These are phyloP conservation scores for Podosphaera fusca DNA, from an alignment of 2,329 filamentous ascomycete species.

Conservation along the genomic window DNA sequence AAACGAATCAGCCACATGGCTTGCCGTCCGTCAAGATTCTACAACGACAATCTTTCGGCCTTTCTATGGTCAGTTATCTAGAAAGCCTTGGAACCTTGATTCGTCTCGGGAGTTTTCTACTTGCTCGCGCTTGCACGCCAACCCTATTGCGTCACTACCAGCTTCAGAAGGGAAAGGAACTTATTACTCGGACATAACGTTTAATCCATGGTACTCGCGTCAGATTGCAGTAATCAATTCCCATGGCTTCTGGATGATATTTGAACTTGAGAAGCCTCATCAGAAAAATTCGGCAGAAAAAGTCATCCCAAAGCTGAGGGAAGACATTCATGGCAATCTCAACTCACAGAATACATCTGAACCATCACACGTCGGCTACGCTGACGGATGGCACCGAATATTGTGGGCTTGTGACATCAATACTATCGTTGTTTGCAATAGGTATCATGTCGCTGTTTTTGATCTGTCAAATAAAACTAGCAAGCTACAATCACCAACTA, in stretches of 20 bases:
- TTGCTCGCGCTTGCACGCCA: constrained; percentile 30
- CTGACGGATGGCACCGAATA: constrained; percentile 25
- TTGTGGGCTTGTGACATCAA: constrained; percentile 24
- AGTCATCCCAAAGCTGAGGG: constrained; percentile 8
- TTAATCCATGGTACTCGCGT: constrained; percentile 36
- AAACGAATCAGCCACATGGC: constrained; percentile 17
- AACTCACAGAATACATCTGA: constrained; percentile 1
- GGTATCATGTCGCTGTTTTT: constrained; percentile 15
- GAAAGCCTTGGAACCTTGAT: constrained; percentile 1
- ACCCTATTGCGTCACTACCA: constrained; percentile 29
- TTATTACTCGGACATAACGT: constrained; percentile 37
- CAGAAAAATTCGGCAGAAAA: constrained; percentile 3
- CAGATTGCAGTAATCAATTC: constrained; percentile 45
- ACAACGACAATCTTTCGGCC: constrained; percentile 22
- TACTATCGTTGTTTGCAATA: constrained; percentile 23
- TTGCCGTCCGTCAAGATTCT: constrained; percentile 23
- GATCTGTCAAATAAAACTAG: constrained; percentile 9
- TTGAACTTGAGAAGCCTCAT: constrained; percentile 22
- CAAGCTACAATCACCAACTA: constrained; percentile 6
- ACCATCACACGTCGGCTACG: constrained; percentile 1
- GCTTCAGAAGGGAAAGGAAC: constrained; percentile 28
- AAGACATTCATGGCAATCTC: constrained; percentile 10
- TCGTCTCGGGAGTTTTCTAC: constrained; percentile 6
- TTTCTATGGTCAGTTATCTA: constrained; percentile 7
- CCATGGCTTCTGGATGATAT: constrained; percentile 42